Base-by-base conservation (phyloP, 176 grass and related monocot genomes). In the Leersia perrieri region DNA sequence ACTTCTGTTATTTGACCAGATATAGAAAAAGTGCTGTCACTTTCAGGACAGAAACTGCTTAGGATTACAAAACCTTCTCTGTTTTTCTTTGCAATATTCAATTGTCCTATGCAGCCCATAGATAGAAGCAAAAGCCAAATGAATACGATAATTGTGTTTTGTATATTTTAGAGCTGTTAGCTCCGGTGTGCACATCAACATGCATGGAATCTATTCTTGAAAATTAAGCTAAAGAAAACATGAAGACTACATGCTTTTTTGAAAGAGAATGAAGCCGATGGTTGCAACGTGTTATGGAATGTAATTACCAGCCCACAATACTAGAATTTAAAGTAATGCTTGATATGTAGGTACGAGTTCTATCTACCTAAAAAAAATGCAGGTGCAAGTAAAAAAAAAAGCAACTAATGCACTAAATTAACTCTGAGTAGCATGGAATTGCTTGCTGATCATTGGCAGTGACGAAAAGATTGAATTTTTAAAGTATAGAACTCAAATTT, bases 151-250 rank as follows among this genome's bases (percentile, higher is more conserved):
- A 74, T 49, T 79, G 45, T 62, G 16, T 3, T 36, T 25, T 74
- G 49, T 0, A 53, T 53, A 8, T 7, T 53, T 75, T 29, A 68
- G 7, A 7, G 87, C 69, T 74, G 49, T 25, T 58, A 63, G 70
- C 26, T 84, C 62, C 25, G 70, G 80, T 28, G 81, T 84, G 70
- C 63, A 80, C 81, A 84, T 88, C 81, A 70, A 10, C 29, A 27
- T 35, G 61, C 29, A 27, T 35, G 61, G 75, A 74, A 88, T 74
- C 61, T 4, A 53, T 68, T 36, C 35, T 49, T 26, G 23, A 60
- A 60, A 30, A 70, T 64, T 22, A 42, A 12, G 57, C 26, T 79
- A 25, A 36, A 34, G 6, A 62, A n/a, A n/a, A 14, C 61, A 15
- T 39, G 18, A 74, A 74, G 2, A 12, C 36, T 38, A 36, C 33